Evolutionary conservation across 2,329 filamentous ascomycete genomes (phyloP).

Genomic region (Cladophialophora exuberans): DNA sequence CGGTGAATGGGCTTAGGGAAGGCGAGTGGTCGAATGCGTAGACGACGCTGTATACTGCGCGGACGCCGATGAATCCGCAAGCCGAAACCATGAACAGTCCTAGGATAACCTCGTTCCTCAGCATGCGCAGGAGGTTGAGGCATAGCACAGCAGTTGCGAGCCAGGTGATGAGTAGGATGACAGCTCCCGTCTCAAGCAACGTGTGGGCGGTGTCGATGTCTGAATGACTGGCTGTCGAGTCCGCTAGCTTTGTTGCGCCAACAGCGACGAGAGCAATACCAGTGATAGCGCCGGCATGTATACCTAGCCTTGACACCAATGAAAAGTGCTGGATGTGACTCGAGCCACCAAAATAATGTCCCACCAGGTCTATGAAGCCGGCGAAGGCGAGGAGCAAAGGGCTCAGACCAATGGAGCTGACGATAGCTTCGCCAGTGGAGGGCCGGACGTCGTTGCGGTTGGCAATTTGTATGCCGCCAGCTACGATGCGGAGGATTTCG

Average conservation of each 20-base stretch:
- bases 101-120: background rate
- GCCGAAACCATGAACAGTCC: constrained; percentile 2
- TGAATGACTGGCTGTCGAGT: background rate
- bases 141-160: constrained; percentile 1
- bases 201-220: constrained; percentile 12
- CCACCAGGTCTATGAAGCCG: constrained; percentile 45
- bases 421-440: constrained; percentile 38
- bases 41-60: constrained; percentile 21
- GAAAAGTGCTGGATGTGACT: background rate
- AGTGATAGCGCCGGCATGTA: constrained; percentile 15
- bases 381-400: constrained; percentile 38
- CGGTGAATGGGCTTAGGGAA: constrained; percentile 16
- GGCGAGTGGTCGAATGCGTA: constrained; percentile 19
- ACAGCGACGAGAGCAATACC: constrained; percentile 15
- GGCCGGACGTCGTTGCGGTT: constrained; percentile 12
- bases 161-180: constrained; percentile 18
- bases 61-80: constrained; percentile 13
- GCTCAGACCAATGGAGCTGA: constrained; percentile 45
- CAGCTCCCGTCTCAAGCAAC: constrained; percentile 9
- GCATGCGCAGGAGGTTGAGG: constrained; percentile 5
- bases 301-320: background rate
- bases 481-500: constrained; percentile 43
- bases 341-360: constrained; percentile 17
- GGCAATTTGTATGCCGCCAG: constrained; percentile 37
- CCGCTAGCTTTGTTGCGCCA: constrained; percentile 15